A percentile compares a stretch with the other conserved stretches of the same genome.
These are phyloP conservation scores for Cladosporium sp. DNA, from an alignment of 2,329 filamentous ascomycete species.

Conservation along the genomic window DNA sequence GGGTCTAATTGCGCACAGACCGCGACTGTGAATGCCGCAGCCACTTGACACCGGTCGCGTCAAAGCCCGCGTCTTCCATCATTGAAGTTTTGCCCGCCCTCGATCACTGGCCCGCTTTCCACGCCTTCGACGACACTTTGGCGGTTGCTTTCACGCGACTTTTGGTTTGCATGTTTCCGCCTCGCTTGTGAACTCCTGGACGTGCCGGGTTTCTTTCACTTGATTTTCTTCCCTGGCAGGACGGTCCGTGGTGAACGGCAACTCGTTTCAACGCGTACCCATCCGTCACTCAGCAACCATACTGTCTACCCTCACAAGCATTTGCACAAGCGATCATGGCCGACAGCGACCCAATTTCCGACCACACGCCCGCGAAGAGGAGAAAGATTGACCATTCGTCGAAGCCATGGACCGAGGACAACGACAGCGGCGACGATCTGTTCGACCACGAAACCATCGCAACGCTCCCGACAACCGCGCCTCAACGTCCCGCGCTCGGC, in stretches of 20 bases:
- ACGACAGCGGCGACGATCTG: constrained; percentile 43
- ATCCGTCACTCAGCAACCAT: no score
- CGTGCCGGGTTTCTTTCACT: no score
- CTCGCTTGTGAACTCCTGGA: no score
- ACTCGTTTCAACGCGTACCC: not conserved
- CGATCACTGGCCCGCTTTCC: no score
- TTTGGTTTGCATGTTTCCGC: no score
- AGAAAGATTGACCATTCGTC: constrained; percentile 21
- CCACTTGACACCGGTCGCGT: not conserved
- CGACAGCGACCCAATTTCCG: constrained; percentile 30
- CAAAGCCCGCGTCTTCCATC: constrained; percentile 6
- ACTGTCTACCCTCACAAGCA: not conserved
- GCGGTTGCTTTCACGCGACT: no score
- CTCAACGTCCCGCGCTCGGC: constrained; percentile 1
- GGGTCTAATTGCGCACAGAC: no score
- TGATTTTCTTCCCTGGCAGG: no score
- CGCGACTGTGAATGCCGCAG: no score
- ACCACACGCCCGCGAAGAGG: constrained; percentile 30
- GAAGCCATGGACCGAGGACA: constrained; percentile 31
- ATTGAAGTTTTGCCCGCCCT: not conserved
- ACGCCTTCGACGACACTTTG: no score
- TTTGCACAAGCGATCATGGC: constrained; percentile 18
- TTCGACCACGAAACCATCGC: constrained; percentile 47
- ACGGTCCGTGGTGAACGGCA: no score
- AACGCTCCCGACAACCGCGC: constrained; percentile 25